Evolutionary conservation across 1,284 basidiomycete genomes (phyloP), one percentile per base, ranked within the genome.

Genomic region (Neolentinus lepideus): DNA sequence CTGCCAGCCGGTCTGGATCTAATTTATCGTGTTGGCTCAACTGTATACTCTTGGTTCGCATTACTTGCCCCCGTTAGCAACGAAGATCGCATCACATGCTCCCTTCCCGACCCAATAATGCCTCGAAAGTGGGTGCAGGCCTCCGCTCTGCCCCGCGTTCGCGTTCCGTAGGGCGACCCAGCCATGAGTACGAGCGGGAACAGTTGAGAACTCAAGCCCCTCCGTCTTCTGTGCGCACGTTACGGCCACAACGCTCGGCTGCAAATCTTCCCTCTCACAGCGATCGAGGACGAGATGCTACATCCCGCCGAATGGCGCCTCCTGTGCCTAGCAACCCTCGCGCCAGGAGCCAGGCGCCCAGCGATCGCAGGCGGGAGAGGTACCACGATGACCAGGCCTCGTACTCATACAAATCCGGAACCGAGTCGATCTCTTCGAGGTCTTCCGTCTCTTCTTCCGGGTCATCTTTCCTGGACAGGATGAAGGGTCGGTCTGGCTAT

Each of bases 381-480:
- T 38, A 29, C 19, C 27, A 50, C 11, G 33, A 57, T 52, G 31
- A 6, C 4, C 38, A 36, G 55, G 47, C 46, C 50, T 22, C 25
- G 54, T 29, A 55, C 51, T 45, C 33, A n/a, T 43, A 46, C 38
- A 31, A 26, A 3, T 53, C 47, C 3, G 47, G 56, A 24, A 59
- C 58, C 10, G 38, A 43, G 19, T 55, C 55, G 50, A 59, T 51
- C 52, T 61, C 58, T 29, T 54, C 58, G 25, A 56, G 62, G 25
- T 54, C 59, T 25, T 70, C 73, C 26, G 69, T 66, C 16, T 65
- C 68, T 3, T 66, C 73, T 8, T 71, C 73, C 3, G 54, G 54
- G 14, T 66, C 66, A 8, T 57, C 62, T 16, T 63, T 66, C 31
- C 53, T 66, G 48, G 66, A 64, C 25, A 60, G 66, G 29, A 60